These are phyloP conservation scores for Amaranthus palmeri DNA, from an alignment of 148 eudicot genomes.

Conservation along the genomic window DNA sequence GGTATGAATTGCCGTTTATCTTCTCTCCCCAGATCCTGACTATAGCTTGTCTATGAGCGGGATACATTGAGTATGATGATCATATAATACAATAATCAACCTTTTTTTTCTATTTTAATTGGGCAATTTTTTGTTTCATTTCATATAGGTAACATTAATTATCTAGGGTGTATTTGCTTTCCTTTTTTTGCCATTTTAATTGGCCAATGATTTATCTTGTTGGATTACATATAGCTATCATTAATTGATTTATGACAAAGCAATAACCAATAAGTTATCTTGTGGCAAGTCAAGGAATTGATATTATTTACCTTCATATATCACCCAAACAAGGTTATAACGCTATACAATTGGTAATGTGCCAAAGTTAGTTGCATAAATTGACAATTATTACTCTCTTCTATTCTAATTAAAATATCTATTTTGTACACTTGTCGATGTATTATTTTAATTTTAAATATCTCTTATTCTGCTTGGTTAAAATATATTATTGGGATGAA, in stretches of 20 bases:
- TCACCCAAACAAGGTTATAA: no score
- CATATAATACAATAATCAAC: background rate
- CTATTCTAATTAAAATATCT: no score
- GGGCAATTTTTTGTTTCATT: background rate
- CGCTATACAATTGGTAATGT: no score
- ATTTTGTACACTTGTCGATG: no score
- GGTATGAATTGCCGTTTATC: no score
- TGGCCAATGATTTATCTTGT: background rate
- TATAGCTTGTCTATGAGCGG: no score
- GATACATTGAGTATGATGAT: background rate
- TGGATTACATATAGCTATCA: background rate
- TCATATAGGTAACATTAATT: background rate
- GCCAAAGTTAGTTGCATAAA: background rate
- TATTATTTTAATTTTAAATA: no score
- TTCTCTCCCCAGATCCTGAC: no score
- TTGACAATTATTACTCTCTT: background rate
- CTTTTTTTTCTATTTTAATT: background rate
- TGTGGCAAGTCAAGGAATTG: background rate
- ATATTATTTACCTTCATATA: background rate
- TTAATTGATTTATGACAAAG: background rate
- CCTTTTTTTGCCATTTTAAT: background rate
- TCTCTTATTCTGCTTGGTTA: no score
- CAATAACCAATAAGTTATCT: background rate
- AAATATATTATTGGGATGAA: no score
- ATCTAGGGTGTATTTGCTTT: background rate